A percentile compares a stretch with the other conserved stretches of the same genome.
These are phyloP conservation scores for Colletotrichum tabaci DNA, from an alignment of 2,329 filamentous ascomycete genomes.

Conservation along the genomic window DNA sequence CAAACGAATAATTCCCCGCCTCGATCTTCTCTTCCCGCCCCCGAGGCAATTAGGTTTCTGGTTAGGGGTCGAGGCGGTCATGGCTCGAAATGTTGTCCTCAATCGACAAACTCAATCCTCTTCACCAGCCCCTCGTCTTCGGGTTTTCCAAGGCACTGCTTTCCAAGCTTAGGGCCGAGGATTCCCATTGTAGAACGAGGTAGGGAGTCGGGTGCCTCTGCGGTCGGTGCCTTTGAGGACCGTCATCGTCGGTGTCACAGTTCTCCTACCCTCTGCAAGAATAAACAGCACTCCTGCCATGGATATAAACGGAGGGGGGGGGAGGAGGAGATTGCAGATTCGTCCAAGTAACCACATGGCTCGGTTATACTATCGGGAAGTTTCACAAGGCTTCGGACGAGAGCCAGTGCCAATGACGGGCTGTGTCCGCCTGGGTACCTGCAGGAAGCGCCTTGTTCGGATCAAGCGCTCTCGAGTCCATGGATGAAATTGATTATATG, in stretches of 20 bases:
- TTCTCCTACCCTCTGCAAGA: neutral
- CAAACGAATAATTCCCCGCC: neutral
- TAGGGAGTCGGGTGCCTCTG: too few species aligned
- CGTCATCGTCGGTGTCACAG: neutral
- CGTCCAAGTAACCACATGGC: neutral
- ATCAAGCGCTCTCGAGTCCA: neutral
- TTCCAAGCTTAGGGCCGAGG: too few species aligned
- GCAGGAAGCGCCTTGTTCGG: neutral
- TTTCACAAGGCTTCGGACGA: neutral
- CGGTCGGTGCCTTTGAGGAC: neutral
- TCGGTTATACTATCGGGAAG: neutral
- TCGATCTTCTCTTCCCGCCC: neutral
- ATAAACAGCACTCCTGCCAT: too few species aligned
- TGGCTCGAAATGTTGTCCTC: conserved; percentile 1
- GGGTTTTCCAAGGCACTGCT: neutral
- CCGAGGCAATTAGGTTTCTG: neutral
- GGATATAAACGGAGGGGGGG: too few species aligned
- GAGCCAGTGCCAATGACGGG: neutral
- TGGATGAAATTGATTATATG: too few species aligned
- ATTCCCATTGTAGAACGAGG: neutral
- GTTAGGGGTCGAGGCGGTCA: neutral
- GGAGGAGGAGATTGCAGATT: too few species aligned
- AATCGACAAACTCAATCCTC: conserved; percentile 9
- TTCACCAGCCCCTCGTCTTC: neutral
- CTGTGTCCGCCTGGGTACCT: neutral